Conservation (phyloP, 805 yeast species). For the Teunomyces pallodes region DNA sequence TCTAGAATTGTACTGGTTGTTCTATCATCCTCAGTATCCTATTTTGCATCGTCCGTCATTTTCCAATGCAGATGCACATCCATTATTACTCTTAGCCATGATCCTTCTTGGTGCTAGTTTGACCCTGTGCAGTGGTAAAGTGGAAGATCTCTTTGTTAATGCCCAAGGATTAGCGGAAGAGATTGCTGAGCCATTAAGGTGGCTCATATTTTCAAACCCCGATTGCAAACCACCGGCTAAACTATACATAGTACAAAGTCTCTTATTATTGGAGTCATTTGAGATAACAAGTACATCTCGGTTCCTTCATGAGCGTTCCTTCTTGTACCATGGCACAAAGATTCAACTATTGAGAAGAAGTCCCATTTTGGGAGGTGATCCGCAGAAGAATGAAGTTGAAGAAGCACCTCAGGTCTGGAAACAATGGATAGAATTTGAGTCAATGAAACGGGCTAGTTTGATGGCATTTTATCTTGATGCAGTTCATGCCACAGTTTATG, state of each 20-base stretch:
- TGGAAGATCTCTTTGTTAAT: conserved; percentile 5
- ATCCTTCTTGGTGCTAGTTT: conserved; percentile 11
- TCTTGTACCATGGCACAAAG: conserved; percentile 14
- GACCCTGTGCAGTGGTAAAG: conserved; percentile 3
- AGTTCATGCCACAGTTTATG: conserved; percentile 34
- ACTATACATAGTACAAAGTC: conserved; percentile 10
- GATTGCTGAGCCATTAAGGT: conserved; percentile 12
- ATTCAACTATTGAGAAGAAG: conserved; percentile 23
- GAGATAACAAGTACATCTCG: conserved; percentile 9
- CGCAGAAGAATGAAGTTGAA: conserved; percentile 26
- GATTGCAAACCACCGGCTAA: conserved; percentile 13
- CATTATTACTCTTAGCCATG: conserved; percentile 11
- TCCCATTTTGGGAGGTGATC: conserved; percentile 41
- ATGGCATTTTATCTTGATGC: conserved; percentile 39
- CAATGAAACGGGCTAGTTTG: conserved; percentile 30
- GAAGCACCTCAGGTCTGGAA: conserved; percentile 17
- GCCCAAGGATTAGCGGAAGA: conserved; percentile 9
- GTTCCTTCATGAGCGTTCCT: conserved; percentile 10
- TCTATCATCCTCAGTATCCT: conserved; percentile 11
- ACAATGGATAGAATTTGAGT: conserved; percentile 38
- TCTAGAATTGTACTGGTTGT: conserved; percentile 9
- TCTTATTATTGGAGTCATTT: conserved; percentile 10
- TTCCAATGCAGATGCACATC: conserved; percentile 7
- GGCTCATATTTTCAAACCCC: conserved; percentile 9
- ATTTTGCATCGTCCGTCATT: conserved; percentile 12